Evolutionary conservation across 169 alveolate species (phyloP).

Genomic region (Babesia bigemina): DNA sequence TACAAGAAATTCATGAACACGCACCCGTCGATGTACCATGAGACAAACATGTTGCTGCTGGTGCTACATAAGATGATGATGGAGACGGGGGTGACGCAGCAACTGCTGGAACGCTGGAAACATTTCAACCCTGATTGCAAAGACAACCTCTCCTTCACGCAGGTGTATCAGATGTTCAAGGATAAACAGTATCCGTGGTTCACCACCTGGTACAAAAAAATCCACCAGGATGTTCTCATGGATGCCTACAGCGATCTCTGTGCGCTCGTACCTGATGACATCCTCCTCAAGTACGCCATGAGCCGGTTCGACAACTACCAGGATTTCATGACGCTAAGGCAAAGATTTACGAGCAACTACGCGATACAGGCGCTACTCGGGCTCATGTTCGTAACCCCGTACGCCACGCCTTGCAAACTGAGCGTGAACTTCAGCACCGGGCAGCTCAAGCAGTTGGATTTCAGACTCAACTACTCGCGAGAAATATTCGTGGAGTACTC

Average conservation of each 20-base stretch:
- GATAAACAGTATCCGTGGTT: conserved; percentile 72
- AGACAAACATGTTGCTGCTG: conserved; percentile 44
- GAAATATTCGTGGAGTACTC: conserved; percentile 58
- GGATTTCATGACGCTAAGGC: conserved; percentile 41
- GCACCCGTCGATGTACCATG: conserved; percentile 22
- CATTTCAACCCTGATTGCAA: conserved; percentile 48
- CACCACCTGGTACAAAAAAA: conserved; percentile 62
- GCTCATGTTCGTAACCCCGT: conserved; percentile 59
- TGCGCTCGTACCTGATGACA: conserved; percentile 58
- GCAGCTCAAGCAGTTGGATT: conserved; percentile 52
- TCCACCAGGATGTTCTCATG: conserved; percentile 66
- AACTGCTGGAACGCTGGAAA: conserved; percentile 55
- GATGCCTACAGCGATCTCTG: conserved; percentile 64
- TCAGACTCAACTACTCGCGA: conserved; percentile 43
- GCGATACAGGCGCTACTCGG: conserved; percentile 65
- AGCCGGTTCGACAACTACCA: conserved; percentile 35
- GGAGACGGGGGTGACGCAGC: conserved; percentile 58
- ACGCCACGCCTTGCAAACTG: conserved; percentile 62
- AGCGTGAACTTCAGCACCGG: conserved; percentile 50
- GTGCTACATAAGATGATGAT: conserved; percentile 65
- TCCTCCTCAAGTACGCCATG: conserved; percentile 32
- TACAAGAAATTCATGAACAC: not conserved
- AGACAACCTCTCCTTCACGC: conserved; percentile 38
- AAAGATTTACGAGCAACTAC: conserved; percentile 41
- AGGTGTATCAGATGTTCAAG: conserved; percentile 59